A percentile compares a stretch with the other conserved stretches of the same genome.
Evolutionary conservation across 2,329 filamentous ascomycete species (phyloP).

Genomic region (Fusarium multiceps): DNA sequence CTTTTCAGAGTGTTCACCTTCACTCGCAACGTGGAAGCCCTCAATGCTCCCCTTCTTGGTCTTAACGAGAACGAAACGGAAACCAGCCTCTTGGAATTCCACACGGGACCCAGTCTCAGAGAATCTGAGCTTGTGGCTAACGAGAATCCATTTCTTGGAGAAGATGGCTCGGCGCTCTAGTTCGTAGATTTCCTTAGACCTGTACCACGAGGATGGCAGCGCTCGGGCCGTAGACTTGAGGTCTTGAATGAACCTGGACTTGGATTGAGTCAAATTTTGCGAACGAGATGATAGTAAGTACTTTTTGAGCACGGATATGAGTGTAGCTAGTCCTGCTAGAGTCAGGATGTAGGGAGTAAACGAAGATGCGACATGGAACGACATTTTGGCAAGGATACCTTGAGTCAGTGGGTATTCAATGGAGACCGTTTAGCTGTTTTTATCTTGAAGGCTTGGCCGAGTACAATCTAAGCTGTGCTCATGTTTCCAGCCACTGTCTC

Average conservation of each 20-base stretch:
- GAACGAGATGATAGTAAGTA: conserved; percentile 4
- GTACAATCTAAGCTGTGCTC: not conserved
- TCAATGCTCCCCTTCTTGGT: conserved; percentile 63
- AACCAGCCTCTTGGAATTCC: conserved; percentile 64
- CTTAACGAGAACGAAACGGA: conserved; percentile 62
- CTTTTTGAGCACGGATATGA: conserved; percentile 49
- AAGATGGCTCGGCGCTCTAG: conserved; percentile 67
- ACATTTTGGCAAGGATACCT: not conserved
- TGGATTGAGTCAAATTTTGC: not conserved
- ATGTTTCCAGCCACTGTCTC: not conserved
- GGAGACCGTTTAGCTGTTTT: not conserved
- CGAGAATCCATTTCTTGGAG: conserved; percentile 65
- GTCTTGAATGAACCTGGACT: not conserved
- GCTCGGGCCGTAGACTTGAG: conserved; percentile 44
- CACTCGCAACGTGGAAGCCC: conserved; percentile 67
- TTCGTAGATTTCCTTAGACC: conserved; percentile 61
- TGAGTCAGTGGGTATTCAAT: not conserved
- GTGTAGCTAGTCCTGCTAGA: conserved; percentile 8
- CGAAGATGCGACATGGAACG: not conserved
- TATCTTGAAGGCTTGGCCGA: not conserved
- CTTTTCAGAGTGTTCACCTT: not conserved
- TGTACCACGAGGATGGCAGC: conserved; percentile 63
- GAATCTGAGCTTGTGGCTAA: conserved; percentile 64
- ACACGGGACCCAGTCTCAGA: conserved; percentile 65
- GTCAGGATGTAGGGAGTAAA: conserved; percentile 13